Percentiles rank a stretch among this genome's conserved stretches.
Evolutionary conservation across 176 grass and related monocot genomes (phyloP).

Genomic region (Melocanna baccifera): DNA sequence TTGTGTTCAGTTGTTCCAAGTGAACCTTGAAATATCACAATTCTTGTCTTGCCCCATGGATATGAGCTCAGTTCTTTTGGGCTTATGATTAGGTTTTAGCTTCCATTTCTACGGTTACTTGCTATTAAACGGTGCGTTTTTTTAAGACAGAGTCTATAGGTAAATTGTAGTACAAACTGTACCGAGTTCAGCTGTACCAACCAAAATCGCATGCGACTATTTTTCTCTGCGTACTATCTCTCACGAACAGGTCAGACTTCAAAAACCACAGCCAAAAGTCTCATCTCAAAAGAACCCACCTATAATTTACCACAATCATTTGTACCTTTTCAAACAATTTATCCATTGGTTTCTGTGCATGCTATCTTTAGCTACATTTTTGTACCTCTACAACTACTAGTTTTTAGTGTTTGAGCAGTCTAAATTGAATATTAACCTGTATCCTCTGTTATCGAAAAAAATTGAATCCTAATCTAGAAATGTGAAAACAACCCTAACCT

Average conservation of each 20-base stretch:
- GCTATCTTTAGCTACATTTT: not conserved
- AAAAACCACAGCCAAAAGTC: no score
- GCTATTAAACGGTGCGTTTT: no score
- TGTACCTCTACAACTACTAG: not conserved
- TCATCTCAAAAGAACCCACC: no score
- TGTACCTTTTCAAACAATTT: not conserved
- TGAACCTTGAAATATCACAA: not conserved
- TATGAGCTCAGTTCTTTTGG: no score
- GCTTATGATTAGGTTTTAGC: no score
- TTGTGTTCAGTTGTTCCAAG: not conserved
- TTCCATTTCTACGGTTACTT: no score
- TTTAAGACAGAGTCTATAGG: no score
- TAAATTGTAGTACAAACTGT: no score
- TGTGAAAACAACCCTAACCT: not conserved
- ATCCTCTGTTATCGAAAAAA: not conserved
- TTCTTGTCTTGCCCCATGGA: not conserved
- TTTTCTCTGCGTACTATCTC: no score
- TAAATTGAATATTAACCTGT: not conserved
- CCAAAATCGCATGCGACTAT: no score
- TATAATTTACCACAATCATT: not conserved
- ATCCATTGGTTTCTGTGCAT: not conserved
- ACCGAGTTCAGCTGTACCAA: no score
- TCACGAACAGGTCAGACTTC: no score
- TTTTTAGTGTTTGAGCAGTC: not conserved
- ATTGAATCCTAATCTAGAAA: not conserved